A percentile compares a stretch with the other conserved stretches of the same genome.
Conservation (phyloP, 73 alveolate genomes). For the Uronychia binucleata region DNA sequence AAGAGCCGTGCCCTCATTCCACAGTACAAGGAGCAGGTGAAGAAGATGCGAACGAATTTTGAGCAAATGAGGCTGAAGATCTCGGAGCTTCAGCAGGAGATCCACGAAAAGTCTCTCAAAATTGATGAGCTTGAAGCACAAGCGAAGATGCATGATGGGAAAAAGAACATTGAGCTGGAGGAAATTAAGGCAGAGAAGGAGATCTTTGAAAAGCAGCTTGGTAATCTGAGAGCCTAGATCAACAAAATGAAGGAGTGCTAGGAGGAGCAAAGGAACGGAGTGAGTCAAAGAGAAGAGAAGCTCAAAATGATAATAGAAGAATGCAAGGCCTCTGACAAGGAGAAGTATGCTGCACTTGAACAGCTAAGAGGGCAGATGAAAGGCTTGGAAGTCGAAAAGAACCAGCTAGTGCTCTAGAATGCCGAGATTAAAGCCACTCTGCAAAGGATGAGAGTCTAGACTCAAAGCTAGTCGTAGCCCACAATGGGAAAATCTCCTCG, state of each 20-base stretch:
- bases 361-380: background rate
- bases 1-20: background rate
- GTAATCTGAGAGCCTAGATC: background rate
- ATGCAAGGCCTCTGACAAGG: background rate
- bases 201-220: background rate
- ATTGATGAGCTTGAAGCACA: background rate
- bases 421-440: background rate
- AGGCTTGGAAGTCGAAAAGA: background rate
- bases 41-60: background rate
- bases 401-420: background rate
- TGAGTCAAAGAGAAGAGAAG: background rate
- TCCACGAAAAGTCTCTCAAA: background rate
- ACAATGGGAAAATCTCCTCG: background rate
- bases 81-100: background rate
- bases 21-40: background rate
- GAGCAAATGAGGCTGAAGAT: background rate
- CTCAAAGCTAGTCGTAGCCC: too few species aligned
- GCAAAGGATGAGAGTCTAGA: background rate
- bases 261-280: background rate
- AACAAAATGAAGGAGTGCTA: background rate
- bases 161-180: background rate
- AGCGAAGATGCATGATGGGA: too few species aligned
- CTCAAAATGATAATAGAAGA: background rate
- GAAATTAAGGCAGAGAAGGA: background rate
- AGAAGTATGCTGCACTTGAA: background rate